These are phyloP conservation scores for Nymphaea colorata DNA, from an alignment of 164 flowering plant genomes.

Conservation along the genomic window DNA sequence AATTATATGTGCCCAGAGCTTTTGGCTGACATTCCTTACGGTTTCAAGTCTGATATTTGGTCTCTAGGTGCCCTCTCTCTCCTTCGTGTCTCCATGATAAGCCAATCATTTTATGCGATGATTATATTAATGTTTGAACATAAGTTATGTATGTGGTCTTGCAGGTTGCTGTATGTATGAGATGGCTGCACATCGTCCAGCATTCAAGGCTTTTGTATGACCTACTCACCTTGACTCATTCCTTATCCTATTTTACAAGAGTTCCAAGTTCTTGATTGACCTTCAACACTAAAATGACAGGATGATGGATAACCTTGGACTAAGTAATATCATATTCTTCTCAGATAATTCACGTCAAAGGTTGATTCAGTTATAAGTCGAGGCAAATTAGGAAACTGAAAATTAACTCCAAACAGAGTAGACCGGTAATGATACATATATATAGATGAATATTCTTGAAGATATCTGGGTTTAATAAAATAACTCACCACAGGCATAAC, in stretches of 20 bases:
- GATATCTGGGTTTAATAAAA: too few relatives aligned
- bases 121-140: not conserved
- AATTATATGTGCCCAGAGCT: conserved; percentile 99
- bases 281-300: too few relatives aligned
- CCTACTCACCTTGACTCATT: not conserved
- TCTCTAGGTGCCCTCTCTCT: conserved; percentile 53
- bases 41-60: conserved; percentile 99
- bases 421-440: too few relatives aligned
- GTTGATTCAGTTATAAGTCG: too few relatives aligned
- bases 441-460: too few relatives aligned
- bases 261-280: not conserved
- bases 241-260: not conserved
- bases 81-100: not conserved
- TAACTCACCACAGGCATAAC: too few relatives aligned
- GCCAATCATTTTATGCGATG: not conserved
- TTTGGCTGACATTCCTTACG: conserved; percentile 97
- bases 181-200: conserved; percentile 99
- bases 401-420: too few relatives aligned
- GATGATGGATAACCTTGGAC: too few relatives aligned
- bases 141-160: conserved; percentile 10
- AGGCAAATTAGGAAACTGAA: too few relatives aligned
- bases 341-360: too few relatives aligned
- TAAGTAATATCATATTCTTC: too few relatives aligned
- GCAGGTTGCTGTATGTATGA: conserved; percentile 97
- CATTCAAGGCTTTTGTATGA: conserved; percentile 98